Evolutionary conservation across 2,329 filamentous ascomycete genomes (phyloP), one percentile per base, ranked within the genome.

Genomic region (Leptoxyphium fumago): DNA sequence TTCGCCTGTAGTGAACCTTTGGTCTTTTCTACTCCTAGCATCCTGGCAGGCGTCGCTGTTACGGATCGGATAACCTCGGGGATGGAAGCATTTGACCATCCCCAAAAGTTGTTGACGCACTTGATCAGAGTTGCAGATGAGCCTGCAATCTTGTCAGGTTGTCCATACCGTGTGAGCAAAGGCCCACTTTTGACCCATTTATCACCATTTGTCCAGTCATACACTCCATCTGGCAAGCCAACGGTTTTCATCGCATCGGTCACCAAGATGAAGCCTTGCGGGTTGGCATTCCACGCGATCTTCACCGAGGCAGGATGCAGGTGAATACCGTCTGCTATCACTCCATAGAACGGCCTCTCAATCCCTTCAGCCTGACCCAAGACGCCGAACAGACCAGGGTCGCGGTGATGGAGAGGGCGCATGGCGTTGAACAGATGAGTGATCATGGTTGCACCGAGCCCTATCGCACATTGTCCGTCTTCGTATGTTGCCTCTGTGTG

Each of bases 361-460:
- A 58, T 48, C 48, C 59, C 51, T 43, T 55, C 65, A 61, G 56
- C 44, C 48, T 75, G 74, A 47, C 87, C 86, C 11, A 95, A 68
- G 0, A 93, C 77, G 26, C 88, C 88, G 59, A 94, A 94, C 53
- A 94, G 78, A 32, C 87, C 87, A 0, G 88, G 87, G 62, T 94
- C 87, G 46, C 88, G 82, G 69, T 95, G 86, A 61, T 91, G 84
- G 42, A 94, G 76, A 11, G 86, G 86, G 1, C 80, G 75, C 87
- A 94, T 94, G 21, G 87, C 87, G 61, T 94, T 94, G 75, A 94
- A 94, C 1, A 94, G 72, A 57, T 94, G 87, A 0, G 87, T 94
- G 52, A 94, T 83, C 84, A 93, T 94, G 41, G 75, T 83, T 2
- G 84, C 84, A 42, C 87, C 87, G 6, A 78, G 72, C n/a, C 68